Percentiles rank a stretch among this genome's conserved stretches.
Evolutionary conservation across 176 grass and related monocot genomes (phyloP).

Genomic region (Pharus latifolius): DNA sequence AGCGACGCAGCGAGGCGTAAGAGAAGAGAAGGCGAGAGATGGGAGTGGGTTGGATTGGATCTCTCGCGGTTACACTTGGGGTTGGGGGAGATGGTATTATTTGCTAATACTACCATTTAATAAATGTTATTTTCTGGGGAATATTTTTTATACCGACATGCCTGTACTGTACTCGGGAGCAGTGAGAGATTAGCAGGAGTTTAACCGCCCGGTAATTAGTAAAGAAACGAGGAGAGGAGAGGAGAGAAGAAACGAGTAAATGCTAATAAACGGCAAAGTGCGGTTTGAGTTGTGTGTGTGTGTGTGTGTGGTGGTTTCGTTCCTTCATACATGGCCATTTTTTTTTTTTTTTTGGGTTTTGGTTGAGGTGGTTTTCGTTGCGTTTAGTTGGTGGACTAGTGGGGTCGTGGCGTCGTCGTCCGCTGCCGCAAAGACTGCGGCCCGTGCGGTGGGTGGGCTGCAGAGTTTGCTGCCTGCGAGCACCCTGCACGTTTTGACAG

Average conservation of each 20-base stretch:
- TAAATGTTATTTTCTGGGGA: neutral
- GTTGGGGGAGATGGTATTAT: neutral
- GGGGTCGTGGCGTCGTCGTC: too few species aligned
- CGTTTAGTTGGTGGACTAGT: too few species aligned
- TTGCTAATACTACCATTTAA: neutral
- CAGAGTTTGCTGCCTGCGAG: too few species aligned
- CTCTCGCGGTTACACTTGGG: neutral
- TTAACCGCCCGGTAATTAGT: constrained; percentile 3
- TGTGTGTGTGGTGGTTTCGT: too few species aligned
- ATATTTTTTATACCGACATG: constrained; percentile 72
- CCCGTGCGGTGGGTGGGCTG: too few species aligned
- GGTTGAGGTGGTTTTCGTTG: too few species aligned
- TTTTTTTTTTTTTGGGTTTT: too few species aligned
- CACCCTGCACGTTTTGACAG: too few species aligned
- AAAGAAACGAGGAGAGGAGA: neutral
- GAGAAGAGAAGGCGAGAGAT: neutral
- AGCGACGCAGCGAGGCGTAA: neutral
- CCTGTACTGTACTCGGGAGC: neutral
- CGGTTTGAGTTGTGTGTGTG: too few species aligned
- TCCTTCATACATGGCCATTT: too few species aligned
- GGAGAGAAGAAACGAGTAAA: neutral
- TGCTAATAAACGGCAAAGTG: too few species aligned
- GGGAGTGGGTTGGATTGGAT: constrained; percentile 40
- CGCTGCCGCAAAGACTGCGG: too few species aligned
- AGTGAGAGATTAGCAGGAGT: neutral